Percentiles rank a stretch among this genome's conserved stretches.
Evolutionary conservation across 768 basidiomycete species (phyloP).

Genomic region (Chalciporus chontae): DNA sequence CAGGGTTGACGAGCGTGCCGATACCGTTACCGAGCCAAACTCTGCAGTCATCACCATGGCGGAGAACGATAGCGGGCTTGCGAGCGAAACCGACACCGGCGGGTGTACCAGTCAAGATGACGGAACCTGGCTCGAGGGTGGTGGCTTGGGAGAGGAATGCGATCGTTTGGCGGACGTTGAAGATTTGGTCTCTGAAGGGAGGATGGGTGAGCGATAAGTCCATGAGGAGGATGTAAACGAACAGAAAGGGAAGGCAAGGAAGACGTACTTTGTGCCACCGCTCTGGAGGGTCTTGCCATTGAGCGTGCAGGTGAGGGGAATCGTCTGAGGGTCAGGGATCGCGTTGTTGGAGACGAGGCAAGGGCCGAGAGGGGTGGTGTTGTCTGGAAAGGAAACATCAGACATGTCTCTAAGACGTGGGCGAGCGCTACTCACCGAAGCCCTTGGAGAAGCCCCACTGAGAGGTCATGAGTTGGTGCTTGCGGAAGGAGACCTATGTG

Average conservation of each 20-base stretch:
- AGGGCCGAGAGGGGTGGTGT: constrained; percentile 69
- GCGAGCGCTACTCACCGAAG: constrained; percentile 51
- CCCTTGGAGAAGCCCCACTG: constrained; percentile 90
- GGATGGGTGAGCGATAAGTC: not conserved
- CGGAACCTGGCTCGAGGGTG: constrained; percentile 74
- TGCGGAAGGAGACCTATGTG: constrained; percentile 65
- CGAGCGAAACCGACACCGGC: constrained; percentile 79
- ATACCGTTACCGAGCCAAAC: constrained; percentile 71
- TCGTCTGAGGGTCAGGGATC: constrained; percentile 62
- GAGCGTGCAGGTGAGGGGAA: constrained; percentile 59
- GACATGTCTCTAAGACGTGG: too few species aligned
- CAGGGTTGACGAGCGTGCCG: constrained; percentile 75
- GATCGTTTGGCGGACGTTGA: constrained; percentile 72
- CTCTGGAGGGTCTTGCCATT: constrained; percentile 72
- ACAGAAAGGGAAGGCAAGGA: not conserved
- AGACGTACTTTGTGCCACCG: constrained; percentile 64
- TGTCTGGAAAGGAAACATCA: constrained; percentile 14
- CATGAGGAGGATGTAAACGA: not conserved
- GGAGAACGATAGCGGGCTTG: constrained; percentile 66
- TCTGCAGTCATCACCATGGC: constrained; percentile 68
- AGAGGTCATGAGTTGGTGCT: constrained; percentile 73
- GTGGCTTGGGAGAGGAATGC: constrained; percentile 82
- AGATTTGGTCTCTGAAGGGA: constrained; percentile 69
- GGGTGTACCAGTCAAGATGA: constrained; percentile 83
- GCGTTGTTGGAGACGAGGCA: constrained; percentile 65